phyloP scores from a whole-genome alignment of 495 filamentous ascomycete species.

The Tetracladium setigerum region DNA sequence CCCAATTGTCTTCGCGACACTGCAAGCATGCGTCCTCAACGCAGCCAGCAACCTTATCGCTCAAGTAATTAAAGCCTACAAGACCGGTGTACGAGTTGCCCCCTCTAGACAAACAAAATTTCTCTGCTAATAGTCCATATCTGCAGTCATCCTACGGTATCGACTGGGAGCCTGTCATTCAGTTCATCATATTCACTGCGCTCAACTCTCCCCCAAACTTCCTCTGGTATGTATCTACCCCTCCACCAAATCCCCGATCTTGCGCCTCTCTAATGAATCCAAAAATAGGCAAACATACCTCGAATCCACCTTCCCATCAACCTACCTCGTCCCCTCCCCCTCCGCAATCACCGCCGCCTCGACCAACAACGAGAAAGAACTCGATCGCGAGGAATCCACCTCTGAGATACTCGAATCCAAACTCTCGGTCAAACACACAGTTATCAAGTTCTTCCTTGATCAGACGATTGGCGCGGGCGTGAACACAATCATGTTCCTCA shows the following conservation, averaged over 20 bases:
- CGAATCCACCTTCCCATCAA: slow-evolving; percentile 39
- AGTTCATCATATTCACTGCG: slow-evolving; percentile 70
- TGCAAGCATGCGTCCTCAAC: slow-evolving; percentile 65
- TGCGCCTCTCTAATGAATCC: slow-evolving; percentile 5
- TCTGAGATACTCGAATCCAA: slow-evolving; percentile 36
- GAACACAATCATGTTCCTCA: slow-evolving; percentile 70
- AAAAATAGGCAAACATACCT: slow-evolving; percentile 40
- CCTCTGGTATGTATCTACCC: slow-evolving; percentile 57
- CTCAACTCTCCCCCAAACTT: slow-evolving; percentile 81
- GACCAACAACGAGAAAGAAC: slow-evolving; percentile 31
- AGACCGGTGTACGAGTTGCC: slow-evolving; percentile 45
- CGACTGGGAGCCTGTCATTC: slow-evolving; percentile 57
- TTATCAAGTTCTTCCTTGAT: slow-evolving; percentile 75
- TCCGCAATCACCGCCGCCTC: slow-evolving; percentile 30
- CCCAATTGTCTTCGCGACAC: slow-evolving; percentile 54
- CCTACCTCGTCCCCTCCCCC: slow-evolving; percentile 29
- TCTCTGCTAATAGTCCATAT: slow-evolving; percentile 18
- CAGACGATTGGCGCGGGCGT: slow-evolving; percentile 66
- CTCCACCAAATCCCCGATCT: background rate
- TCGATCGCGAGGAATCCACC: slow-evolving; percentile 31
- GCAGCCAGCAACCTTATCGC: slow-evolving; percentile 76
- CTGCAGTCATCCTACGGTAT: slow-evolving; percentile 43
- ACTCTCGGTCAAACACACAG: slow-evolving; percentile 63
- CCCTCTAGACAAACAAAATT: background rate
- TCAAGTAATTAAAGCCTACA: slow-evolving; percentile 66